phyloP scores from a whole-genome alignment of 306 rosid genomes.

The Lagenaria siceraria region DNA sequence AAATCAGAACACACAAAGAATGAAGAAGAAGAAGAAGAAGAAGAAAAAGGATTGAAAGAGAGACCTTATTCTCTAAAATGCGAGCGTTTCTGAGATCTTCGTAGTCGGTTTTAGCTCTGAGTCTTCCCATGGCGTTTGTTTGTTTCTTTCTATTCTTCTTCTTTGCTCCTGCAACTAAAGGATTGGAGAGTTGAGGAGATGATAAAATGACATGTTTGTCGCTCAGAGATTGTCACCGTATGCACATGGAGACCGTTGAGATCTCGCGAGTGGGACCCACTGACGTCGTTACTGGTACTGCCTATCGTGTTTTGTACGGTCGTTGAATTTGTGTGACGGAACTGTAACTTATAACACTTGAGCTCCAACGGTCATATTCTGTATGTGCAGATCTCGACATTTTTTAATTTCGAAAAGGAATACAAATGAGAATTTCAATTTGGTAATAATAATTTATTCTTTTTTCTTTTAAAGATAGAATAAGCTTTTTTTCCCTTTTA shows the following conservation, averaged over 20 bases:
- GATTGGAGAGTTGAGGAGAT: background rate
- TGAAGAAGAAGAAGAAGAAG: background rate
- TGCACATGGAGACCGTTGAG: background rate
- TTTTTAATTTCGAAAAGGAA: background rate
- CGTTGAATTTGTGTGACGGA: background rate
- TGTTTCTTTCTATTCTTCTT: constrained; percentile 11
- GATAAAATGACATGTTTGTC: background rate
- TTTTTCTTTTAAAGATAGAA: too few relatives aligned
- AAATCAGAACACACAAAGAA: background rate
- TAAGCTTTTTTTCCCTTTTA: background rate
- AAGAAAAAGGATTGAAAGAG: background rate
- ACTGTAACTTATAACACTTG: background rate
- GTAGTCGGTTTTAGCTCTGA: constrained; percentile 20
- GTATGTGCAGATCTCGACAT: background rate
- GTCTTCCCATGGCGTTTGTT: constrained; percentile 23
- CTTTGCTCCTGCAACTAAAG: background rate
- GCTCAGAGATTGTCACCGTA: background rate
- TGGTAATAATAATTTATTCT: background rate
- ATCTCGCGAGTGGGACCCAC: background rate
- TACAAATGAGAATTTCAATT: too few relatives aligned
- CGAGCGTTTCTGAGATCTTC: constrained; percentile 50
- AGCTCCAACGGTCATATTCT: background rate
- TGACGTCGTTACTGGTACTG: background rate
- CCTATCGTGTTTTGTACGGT: background rate
- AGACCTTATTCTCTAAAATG: constrained; percentile 48